These are phyloP conservation scores for Lachnellula suecica DNA, from an alignment of 2,329 filamentous ascomycete species.

Conservation along the genomic window DNA sequence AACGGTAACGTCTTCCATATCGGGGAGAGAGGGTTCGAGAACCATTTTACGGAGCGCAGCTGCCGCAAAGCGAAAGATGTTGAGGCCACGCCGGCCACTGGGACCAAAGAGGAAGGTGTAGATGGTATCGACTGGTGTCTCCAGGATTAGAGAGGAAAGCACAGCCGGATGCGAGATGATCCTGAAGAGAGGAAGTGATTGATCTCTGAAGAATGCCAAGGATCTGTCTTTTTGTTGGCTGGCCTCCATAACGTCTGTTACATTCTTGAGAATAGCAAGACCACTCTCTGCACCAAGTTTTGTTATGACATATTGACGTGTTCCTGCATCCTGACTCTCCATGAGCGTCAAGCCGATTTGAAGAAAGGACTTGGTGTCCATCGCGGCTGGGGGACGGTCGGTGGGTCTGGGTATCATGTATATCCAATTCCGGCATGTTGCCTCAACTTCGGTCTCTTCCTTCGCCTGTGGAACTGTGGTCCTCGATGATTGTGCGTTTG, in stretches of 20 bases:
- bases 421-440: slow-evolving; percentile 22
- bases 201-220: slow-evolving; percentile 21
- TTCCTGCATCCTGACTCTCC: slow-evolving; percentile 23
- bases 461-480: slow-evolving; percentile 10
- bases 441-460: slow-evolving; percentile 23
- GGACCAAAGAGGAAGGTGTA: slow-evolving; percentile 43
- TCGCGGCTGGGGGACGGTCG: slow-evolving; percentile 11
- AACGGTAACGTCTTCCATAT: slow-evolving; percentile 16
- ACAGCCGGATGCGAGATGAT: slow-evolving; percentile 41
- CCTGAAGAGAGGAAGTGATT: slow-evolving; percentile 40
- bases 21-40: slow-evolving; percentile 13
- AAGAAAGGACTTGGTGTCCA: slow-evolving; percentile 24
- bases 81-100: slow-evolving; percentile 36
- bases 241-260: slow-evolving; percentile 21
- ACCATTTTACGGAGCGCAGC: slow-evolving; percentile 23
- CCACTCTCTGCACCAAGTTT: slow-evolving; percentile 24
- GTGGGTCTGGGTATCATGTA: slow-evolving; percentile 25
- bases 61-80: slow-evolving; percentile 34
- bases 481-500: no score
- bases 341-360: slow-evolving; percentile 25
- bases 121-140: slow-evolving; percentile 41
- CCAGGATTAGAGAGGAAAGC: slow-evolving; percentile 40
- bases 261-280: slow-evolving; percentile 22
- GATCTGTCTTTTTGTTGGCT: slow-evolving; percentile 13
- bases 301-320: slow-evolving; percentile 23